phyloP scores from a whole-genome alignment of 2,329 filamentous ascomycete species.

The Chaetomiaceae sp. region DNA sequence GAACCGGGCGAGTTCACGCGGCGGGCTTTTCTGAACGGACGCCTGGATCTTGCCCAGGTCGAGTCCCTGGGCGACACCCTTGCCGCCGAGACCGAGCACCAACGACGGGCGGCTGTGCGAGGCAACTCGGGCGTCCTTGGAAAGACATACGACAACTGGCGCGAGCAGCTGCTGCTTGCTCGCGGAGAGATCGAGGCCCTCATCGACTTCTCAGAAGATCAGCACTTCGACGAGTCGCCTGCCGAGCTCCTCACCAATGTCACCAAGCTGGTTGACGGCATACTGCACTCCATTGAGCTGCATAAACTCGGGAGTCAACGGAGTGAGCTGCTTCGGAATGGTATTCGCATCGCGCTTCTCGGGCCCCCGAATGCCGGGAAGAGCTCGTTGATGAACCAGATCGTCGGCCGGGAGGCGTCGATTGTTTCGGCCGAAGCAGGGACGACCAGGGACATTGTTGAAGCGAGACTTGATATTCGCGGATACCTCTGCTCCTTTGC shows the following conservation, averaged over 20 bases:
- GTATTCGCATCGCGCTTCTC: conserved; percentile 80
- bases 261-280: conserved; percentile 54
- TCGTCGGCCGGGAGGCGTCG: conserved; percentile 88
- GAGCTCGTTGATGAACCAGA: conserved; percentile 83
- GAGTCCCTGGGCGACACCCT: conserved; percentile 61
- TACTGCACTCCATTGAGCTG: conserved; percentile 59
- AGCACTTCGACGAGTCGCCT: conserved; percentile 90
- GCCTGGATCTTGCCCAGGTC: conserved; percentile 81
- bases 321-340: conserved; percentile 77
- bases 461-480: conserved; percentile 81
- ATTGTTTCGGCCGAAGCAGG: conserved; percentile 93
- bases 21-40: conserved; percentile 81
- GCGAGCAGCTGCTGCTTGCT: conserved; percentile 69
- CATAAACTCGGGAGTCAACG: conserved; percentile 75
- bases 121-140: conserved; percentile 69
- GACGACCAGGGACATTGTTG: conserved; percentile 89
- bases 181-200: conserved; percentile 90
- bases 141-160: conserved; percentile 77
- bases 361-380: conserved; percentile 94
- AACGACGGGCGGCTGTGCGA: conserved; percentile 78
- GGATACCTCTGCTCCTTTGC: conserved; percentile 93
- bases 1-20: conserved; percentile 95
- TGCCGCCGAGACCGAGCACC: conserved; percentile 80
- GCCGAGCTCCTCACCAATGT: conserved; percentile 67
- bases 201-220: conserved; percentile 96